phyloP scores from a whole-genome alignment of 2,329 filamentous ascomycete genomes.

The Beauveria sp. region DNA sequence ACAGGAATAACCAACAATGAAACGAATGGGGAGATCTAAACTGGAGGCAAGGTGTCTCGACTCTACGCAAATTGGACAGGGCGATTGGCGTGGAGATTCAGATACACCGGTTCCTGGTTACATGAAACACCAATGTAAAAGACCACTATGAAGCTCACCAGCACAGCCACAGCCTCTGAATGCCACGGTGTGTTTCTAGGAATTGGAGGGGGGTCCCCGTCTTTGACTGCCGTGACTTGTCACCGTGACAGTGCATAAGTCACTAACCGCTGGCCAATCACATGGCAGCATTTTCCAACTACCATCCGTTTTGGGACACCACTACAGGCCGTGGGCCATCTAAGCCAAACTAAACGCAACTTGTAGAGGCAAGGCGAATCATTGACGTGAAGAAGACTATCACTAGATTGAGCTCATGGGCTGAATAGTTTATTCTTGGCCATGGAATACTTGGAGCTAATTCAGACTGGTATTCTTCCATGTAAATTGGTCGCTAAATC shows the following conservation, averaged over 20 bases:
- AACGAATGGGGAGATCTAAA: not conserved
- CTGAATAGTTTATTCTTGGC: too few relatives aligned
- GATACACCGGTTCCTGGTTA: not conserved
- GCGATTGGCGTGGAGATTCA: not conserved
- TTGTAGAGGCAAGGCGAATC: not conserved
- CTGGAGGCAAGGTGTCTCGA: not conserved
- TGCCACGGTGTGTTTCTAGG: not conserved
- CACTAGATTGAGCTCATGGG: too few relatives aligned
- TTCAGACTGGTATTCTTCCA: not conserved
- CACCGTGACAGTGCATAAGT: conserved; percentile 6
- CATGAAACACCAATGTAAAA: not conserved
- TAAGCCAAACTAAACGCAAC: not conserved
- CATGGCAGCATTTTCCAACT: not conserved
- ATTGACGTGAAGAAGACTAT: not conserved
- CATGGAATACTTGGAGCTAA: too few relatives aligned
- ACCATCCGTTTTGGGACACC: not conserved
- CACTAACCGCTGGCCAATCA: not conserved
- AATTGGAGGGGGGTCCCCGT: not conserved
- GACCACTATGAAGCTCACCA: not conserved
- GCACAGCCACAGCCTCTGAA: not conserved
- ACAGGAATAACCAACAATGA: not conserved
- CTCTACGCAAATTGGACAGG: not conserved
- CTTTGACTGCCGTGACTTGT: not conserved
- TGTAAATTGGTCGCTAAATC: not conserved
- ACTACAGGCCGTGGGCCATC: not conserved